Percentiles rank a stretch among this genome's conserved stretches.
These are phyloP conservation scores for Diospyros lotus DNA, from an alignment of 148 eudicot genomes.

Conservation along the genomic window DNA sequence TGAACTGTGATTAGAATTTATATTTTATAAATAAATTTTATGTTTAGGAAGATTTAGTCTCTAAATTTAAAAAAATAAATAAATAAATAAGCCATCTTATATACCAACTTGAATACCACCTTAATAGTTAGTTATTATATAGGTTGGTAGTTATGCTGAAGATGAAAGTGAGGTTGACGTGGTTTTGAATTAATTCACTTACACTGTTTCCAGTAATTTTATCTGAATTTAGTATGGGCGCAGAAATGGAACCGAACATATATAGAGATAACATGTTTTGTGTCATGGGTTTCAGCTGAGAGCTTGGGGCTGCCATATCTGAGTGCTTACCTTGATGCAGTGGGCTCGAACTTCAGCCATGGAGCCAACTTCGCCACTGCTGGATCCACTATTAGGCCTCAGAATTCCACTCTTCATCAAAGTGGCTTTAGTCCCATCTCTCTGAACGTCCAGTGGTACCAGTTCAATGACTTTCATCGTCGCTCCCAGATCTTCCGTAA, in stretches of 20 bases:
- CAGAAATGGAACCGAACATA: background rate
- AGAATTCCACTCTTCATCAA: conserved; percentile 58
- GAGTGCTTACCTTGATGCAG: conserved; percentile 65
- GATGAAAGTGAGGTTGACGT: no score
- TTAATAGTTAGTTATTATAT: no score
- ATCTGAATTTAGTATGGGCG: no score
- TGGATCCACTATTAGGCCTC: conserved; percentile 85
- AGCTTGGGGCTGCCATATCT: conserved; percentile 59
- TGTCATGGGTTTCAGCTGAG: conserved; percentile 45
- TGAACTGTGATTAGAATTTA: no score
- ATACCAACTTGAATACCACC: no score
- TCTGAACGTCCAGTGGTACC: conserved; percentile 51
- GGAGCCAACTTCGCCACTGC: conserved; percentile 95
- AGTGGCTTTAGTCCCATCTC: conserved; percentile 83
- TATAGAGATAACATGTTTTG: background rate
- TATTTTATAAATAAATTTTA: no score
- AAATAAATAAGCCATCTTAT: no score
- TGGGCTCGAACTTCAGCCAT: conserved; percentile 87
- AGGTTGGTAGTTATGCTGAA: no score
- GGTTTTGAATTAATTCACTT: no score
- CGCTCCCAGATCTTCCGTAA: conserved; percentile 66
- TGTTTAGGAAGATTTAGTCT: no score
- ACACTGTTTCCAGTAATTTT: no score
- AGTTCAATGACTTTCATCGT: conserved; percentile 67
- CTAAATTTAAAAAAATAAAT: no score